Evolutionary conservation across 202 grass and related monocot species (phyloP).

Genomic region (Bolboschoenoplectus hybrid): DNA sequence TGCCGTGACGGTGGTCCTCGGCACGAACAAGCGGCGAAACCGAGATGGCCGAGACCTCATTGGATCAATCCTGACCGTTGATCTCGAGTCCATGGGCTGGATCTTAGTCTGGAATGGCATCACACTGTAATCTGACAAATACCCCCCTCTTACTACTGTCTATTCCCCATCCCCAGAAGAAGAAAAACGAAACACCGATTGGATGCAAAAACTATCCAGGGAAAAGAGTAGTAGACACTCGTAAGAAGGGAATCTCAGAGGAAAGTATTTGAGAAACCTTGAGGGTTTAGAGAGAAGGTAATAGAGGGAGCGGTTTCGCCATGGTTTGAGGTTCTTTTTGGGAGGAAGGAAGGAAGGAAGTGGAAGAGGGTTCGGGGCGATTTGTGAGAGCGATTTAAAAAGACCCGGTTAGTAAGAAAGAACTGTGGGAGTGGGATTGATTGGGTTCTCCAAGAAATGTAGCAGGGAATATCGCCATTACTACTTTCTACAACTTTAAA

Average conservation of each 20-base stretch:
- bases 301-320: constrained; percentile 36
- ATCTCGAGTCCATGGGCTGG: constrained; percentile 50
- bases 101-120: constrained; percentile 78
- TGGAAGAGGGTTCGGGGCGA: background rate
- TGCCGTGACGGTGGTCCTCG: constrained; percentile 49
- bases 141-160: background rate
- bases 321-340: background rate
- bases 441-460: background rate
- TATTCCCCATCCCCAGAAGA: constrained; percentile 11
- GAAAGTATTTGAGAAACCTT: background rate
- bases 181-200: constrained; percentile 16
- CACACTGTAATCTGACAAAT: constrained; percentile 42
- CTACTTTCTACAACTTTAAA: background rate
- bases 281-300: background rate
- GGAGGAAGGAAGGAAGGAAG: background rate
- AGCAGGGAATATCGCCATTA: background rate
- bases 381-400: constrained; percentile 36
- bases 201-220: constrained; percentile 25
- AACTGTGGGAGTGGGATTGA: constrained; percentile 21
- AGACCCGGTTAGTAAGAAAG: constrained; percentile 6
- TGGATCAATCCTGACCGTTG: constrained; percentile 41
- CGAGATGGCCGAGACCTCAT: constrained; percentile 40
- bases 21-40: constrained; percentile 61
- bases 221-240: background rate
- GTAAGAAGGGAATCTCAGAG: background rate